Conservation (phyloP, 805 yeast species). For the Maudiozyma barnettii region DNA sequence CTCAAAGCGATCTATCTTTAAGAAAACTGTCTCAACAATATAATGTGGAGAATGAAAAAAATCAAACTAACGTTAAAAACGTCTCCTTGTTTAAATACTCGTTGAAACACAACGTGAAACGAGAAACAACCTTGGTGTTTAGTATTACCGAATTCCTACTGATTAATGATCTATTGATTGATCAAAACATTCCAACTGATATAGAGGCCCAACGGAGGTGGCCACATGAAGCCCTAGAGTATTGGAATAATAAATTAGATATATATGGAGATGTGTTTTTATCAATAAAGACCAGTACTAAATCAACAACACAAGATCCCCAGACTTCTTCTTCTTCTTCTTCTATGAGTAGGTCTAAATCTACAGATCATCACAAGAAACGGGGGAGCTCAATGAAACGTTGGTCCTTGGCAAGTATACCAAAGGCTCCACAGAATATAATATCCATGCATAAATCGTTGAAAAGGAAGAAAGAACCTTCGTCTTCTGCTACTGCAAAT, state of each 20-base stretch:
- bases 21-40: conserved; percentile 10
- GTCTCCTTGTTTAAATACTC: conserved; percentile 41
- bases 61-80: neutral
- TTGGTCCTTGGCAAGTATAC: conserved; percentile 7
- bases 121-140: conserved; percentile 29
- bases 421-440: conserved; percentile 6
- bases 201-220: conserved; percentile 25
- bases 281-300: neutral
- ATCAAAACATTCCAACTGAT: conserved; percentile 28
- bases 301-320: neutral
- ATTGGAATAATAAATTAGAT: conserved; percentile 42
- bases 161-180: conserved; percentile 46
- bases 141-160: conserved; percentile 48
- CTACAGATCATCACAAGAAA: neutral
- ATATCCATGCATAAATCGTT: conserved; percentile 7
- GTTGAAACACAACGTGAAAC: conserved; percentile 34
- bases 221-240: conserved; percentile 38
- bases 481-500: too few species aligned
- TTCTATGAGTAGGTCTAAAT: neutral
- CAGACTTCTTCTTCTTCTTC: neutral
- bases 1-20: conserved; percentile 12
- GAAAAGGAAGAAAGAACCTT: neutral
- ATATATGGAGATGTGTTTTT: conserved; percentile 9
- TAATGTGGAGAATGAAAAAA: neutral
- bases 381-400: conserved; percentile 2